Conservation (phyloP, 2,329 filamentous ascomycete genomes). For the Fusarium succisae region DNA sequence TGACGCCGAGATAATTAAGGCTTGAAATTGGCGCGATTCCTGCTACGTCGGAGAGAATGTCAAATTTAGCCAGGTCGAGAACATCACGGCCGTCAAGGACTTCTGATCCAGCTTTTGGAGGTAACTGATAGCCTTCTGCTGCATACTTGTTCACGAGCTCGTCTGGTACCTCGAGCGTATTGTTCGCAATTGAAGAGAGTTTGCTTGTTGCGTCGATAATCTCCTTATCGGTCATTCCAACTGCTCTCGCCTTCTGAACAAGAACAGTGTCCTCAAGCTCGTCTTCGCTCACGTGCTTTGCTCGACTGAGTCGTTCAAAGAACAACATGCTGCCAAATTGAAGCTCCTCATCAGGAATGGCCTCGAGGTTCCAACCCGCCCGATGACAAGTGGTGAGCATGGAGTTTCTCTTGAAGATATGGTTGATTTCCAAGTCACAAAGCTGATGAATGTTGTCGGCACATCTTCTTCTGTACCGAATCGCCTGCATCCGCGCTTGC, state of each 20-base stretch:
- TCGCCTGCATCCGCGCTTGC: neutral
- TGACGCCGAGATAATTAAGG: conserved; percentile 48
- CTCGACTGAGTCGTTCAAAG: neutral
- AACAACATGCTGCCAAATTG: conserved; percentile 37
- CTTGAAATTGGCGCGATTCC: conserved; percentile 41
- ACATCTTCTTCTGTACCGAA: neutral
- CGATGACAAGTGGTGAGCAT: conserved; percentile 43
- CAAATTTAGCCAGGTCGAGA: conserved; percentile 42
- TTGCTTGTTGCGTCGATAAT: neutral
- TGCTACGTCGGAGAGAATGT: conserved; percentile 11
- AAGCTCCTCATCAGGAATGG: conserved; percentile 49
- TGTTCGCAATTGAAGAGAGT: neutral
- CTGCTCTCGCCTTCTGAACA: neutral
- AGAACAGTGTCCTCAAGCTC: neutral
- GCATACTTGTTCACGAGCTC: neutral
- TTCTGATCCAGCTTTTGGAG: neutral
- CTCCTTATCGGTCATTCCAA: neutral
- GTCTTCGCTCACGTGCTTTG: rapidly evolving
- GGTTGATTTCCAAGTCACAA: conserved; percentile 21
- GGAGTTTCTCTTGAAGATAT: conserved; percentile 49
- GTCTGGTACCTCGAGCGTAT: neutral
- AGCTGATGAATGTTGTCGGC: neutral
- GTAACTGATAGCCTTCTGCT: neutral
- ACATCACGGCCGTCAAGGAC: neutral
- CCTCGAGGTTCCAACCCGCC: conserved; percentile 48